phyloP scores from a whole-genome alignment of 2,329 filamentous ascomycete genomes.

The Claviceps sorghi region DNA sequence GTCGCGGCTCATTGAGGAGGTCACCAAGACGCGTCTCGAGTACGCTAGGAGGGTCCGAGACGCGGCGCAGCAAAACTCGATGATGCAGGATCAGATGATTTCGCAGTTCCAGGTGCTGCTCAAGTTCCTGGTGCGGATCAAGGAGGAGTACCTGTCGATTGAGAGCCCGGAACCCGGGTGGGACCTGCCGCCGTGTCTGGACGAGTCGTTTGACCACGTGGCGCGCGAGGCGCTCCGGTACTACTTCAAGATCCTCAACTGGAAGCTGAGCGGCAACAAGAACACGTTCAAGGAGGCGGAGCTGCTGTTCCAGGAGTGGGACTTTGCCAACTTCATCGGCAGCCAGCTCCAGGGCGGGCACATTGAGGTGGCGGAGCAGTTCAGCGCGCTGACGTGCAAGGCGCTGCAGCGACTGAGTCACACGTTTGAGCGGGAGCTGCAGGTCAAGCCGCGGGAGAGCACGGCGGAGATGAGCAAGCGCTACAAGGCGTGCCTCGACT shows the following conservation, averaged over 20 bases:
- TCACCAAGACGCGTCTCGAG: constrained; percentile 78
- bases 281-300: constrained; percentile 99
- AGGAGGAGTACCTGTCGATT: constrained; percentile 71
- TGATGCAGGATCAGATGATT: constrained; percentile 98
- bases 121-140: constrained; percentile 82
- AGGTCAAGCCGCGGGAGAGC: constrained; percentile 70
- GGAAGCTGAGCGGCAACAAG: constrained; percentile 94
- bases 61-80: constrained; percentile 74
- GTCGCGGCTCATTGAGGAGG: constrained; percentile 87
- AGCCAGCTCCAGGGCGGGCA: constrained; percentile 84
- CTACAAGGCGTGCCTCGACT: constrained; percentile 90
- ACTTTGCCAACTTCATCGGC: constrained; percentile 88
- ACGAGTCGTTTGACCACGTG: constrained; percentile 86
- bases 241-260: constrained; percentile 97
- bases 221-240: constrained; percentile 89
- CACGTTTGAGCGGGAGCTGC: constrained; percentile 84
- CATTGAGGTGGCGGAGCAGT: constrained; percentile 94
- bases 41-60: constrained; percentile 96
- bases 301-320: constrained; percentile 94
- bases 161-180: constrained; percentile 80
- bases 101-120: constrained; percentile 88
- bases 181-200: constrained; percentile 91
- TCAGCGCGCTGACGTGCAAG: constrained; percentile 86
- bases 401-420: constrained; percentile 74
- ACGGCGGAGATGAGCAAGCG: constrained; percentile 86